A percentile compares a stretch with the other conserved stretches of the same genome.
phyloP scores from a whole-genome alignment of 768 basidiomycete species.

The Pleurotus tuoliensis region DNA sequence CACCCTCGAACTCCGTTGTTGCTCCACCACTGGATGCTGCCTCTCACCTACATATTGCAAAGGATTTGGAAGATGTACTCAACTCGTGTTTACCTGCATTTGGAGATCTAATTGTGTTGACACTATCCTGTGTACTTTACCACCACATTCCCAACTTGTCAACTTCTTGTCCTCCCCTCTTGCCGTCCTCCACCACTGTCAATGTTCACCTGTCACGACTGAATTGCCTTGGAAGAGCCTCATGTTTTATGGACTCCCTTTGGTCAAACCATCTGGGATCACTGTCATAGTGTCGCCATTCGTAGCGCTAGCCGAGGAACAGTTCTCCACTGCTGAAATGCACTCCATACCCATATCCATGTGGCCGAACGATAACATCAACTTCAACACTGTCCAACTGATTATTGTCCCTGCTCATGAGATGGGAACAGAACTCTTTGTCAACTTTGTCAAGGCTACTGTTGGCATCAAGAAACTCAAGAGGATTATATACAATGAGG shows the following conservation, averaged over 20 bases:
- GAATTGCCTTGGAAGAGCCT: constrained; percentile 6
- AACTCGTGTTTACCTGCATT: neutral
- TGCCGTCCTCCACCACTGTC: neutral
- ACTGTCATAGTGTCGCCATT: constrained; percentile 2
- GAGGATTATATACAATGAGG: constrained; percentile 6
- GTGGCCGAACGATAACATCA: neutral
- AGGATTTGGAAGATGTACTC: neutral
- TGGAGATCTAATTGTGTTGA: neutral
- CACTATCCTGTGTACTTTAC: too few species aligned
- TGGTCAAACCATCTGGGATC: neutral
- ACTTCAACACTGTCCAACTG: neutral
- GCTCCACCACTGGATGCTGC: too few species aligned
- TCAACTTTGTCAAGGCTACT: neutral
- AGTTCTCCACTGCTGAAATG: too few species aligned
- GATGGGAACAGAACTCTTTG: neutral
- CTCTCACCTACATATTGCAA: neutral
- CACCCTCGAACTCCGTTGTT: too few species aligned
- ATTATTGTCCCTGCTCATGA: constrained; percentile 7
- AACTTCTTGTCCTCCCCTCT: too few species aligned
- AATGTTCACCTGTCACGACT: neutral
- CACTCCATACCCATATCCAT: neutral
- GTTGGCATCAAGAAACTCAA: neutral
- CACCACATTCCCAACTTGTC: too few species aligned
- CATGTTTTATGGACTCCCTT: constrained; percentile 3
- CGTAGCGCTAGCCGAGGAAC: neutral